phyloP scores from a whole-genome alignment of 225 moss, liverwort and hornwort genomes.

The Polytrichum formosum region DNA sequence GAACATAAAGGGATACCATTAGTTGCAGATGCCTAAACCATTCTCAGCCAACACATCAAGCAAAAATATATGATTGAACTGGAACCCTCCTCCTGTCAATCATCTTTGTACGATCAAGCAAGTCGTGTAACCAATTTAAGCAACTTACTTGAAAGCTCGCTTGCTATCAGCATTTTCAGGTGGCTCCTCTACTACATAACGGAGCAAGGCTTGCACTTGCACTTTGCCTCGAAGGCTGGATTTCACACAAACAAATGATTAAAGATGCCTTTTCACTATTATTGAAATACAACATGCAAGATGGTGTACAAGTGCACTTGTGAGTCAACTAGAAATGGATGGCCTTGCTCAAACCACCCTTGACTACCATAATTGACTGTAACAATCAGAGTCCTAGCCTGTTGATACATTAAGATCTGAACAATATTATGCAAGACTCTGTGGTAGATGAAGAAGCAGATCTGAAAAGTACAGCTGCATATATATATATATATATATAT shows the following conservation, averaged over 20 bases:
- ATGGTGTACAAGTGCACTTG: too few species aligned
- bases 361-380: too few species aligned
- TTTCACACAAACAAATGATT: background rate
- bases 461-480: too few species aligned
- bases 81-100: background rate
- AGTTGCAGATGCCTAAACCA: background rate
- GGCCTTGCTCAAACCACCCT: too few species aligned
- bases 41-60: background rate
- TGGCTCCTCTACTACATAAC: conserved; percentile 95
- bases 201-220: conserved; percentile 89
- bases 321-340: too few species aligned
- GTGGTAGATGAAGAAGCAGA: too few species aligned
- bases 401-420: too few species aligned
- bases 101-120: background rate
- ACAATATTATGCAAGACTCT: too few species aligned
- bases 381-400: too few species aligned
- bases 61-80: background rate
- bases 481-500: too few species aligned
- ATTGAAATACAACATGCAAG: background rate
- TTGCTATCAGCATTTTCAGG: conserved; percentile 94
- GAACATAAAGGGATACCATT: background rate
- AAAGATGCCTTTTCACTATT: background rate
- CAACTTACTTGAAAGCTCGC: conserved; percentile 92
- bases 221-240: conserved; percentile 74
- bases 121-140: background rate